These are phyloP conservation scores for Aspergillus transmontanensis DNA, from an alignment of 2,329 filamentous ascomycete genomes.

Conservation along the genomic window DNA sequence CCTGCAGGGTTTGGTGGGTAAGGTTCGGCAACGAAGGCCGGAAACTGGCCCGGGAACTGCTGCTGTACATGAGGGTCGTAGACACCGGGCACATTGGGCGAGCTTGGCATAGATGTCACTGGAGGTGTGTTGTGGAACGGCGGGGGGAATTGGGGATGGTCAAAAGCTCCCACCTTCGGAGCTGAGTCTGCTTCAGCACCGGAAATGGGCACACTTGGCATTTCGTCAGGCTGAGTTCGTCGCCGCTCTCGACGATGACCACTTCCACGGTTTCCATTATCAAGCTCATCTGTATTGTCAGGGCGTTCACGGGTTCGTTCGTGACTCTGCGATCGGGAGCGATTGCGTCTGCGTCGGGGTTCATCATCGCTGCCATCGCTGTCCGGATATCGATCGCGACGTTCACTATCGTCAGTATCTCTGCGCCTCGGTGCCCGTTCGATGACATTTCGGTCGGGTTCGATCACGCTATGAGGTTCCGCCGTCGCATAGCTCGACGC, in stretches of 20 bases:
- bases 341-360: slow-evolving; percentile 25
- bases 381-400: slow-evolving; percentile 24
- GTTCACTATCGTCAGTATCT: slow-evolving; percentile 28
- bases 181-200: slow-evolving; percentile 31
- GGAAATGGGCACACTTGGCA: slow-evolving; percentile 25
- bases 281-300: slow-evolving; percentile 24
- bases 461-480: slow-evolving; percentile 32
- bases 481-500: slow-evolving; percentile 45
- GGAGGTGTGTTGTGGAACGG: slow-evolving; percentile 29
- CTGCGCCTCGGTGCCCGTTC: slow-evolving; percentile 32
- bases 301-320: slow-evolving; percentile 27
- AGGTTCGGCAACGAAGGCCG: slow-evolving; percentile 47
- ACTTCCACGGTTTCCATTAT: slow-evolving; percentile 15
- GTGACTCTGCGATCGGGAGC: slow-evolving; percentile 31
- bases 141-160: slow-evolving; percentile 34
- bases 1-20: slow-evolving; percentile 54
- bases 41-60: slow-evolving; percentile 63
- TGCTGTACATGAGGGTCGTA: slow-evolving; percentile 54
- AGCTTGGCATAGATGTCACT: slow-evolving; percentile 22
- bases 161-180: slow-evolving; percentile 14
- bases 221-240: slow-evolving; percentile 34
- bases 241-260: slow-evolving; percentile 28
- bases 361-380: slow-evolving; percentile 20
- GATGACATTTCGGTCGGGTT: slow-evolving; percentile 31
- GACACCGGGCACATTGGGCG: slow-evolving; percentile 25